These are phyloP conservation scores for Hypoxylon sp. DNA, from an alignment of 2,329 filamentous ascomycete genomes.

Conservation along the genomic window DNA sequence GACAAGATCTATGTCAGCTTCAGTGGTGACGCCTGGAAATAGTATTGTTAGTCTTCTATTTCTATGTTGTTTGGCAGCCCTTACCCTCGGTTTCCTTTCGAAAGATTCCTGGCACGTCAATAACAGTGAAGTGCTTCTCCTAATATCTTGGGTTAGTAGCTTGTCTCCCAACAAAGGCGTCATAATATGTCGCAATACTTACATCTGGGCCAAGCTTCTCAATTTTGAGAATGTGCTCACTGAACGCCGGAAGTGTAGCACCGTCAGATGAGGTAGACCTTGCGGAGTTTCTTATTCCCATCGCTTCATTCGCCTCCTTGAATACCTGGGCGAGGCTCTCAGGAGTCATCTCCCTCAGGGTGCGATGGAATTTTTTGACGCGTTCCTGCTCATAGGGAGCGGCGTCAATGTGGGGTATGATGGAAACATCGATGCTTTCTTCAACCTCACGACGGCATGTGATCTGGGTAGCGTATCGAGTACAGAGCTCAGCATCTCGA, in stretches of 20 bases:
- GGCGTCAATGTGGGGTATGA: slow-evolving; percentile 54
- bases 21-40: slow-evolving; percentile 57
- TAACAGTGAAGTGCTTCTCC: slow-evolving; percentile 64
- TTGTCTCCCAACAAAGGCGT: no score
- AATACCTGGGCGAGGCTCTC: slow-evolving; percentile 57
- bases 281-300: slow-evolving; percentile 58
- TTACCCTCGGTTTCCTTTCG: slow-evolving; percentile 54
- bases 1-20: slow-evolving; percentile 60
- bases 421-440: slow-evolving; percentile 58
- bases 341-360: slow-evolving; percentile 44
- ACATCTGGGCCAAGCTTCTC: slow-evolving; percentile 61
- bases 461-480: slow-evolving; percentile 64
- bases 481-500: slow-evolving; percentile 60
- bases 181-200: slow-evolving; percentile 9
- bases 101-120: slow-evolving; percentile 69
- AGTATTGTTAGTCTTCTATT: slow-evolving; percentile 10
- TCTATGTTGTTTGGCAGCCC: slow-evolving; percentile 8
- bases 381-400: slow-evolving; percentile 41
- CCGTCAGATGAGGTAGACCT: slow-evolving; percentile 13
- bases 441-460: slow-evolving; percentile 56
- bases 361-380: slow-evolving; percentile 50
- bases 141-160: slow-evolving; percentile 29
- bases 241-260: slow-evolving; percentile 55
- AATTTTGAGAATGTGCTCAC: slow-evolving; percentile 61
- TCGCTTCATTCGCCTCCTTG: slow-evolving; percentile 57